These are phyloP conservation scores for Tricholoma flavovirens DNA, from an alignment of 768 basidiomycete species.

Conservation along the genomic window DNA sequence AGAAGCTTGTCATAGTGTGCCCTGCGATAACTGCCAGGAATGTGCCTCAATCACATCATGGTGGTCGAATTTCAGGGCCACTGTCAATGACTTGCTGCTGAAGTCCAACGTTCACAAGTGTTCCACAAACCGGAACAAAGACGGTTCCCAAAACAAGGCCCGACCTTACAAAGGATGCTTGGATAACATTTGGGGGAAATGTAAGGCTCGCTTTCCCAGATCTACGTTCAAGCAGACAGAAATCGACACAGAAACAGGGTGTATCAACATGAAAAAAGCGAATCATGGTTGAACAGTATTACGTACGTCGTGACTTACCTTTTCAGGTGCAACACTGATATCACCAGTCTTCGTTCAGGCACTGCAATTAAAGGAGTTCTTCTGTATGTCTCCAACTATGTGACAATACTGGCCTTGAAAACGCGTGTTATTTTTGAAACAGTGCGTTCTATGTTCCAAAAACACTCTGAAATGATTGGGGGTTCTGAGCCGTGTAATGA, in stretches of 20 bases:
- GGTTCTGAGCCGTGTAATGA: slow-evolving; percentile 1
- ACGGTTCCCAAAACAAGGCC: slow-evolving; percentile 7
- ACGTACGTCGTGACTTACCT: slow-evolving; percentile 23
- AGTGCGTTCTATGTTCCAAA: slow-evolving; percentile 19
- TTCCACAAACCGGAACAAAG: slow-evolving; percentile 5
- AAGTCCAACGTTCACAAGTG: slow-evolving; percentile 27
- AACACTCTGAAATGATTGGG: slow-evolving; percentile 18
- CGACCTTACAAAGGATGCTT: slow-evolving; percentile 17
- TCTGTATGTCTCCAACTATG: slow-evolving; percentile 37
- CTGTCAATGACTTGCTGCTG: slow-evolving; percentile 24
- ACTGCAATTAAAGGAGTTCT: slow-evolving; percentile 14
- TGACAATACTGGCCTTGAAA: slow-evolving; percentile 34
- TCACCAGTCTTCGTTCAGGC: slow-evolving; percentile 33
- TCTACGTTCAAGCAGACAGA: slow-evolving; percentile 11
- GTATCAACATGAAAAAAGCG: slow-evolving; percentile 24
- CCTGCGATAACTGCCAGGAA: background rate
- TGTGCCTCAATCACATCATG: slow-evolving; percentile 2
- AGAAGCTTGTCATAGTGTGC: background rate
- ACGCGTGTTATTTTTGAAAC: slow-evolving; percentile 32
- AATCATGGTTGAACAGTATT: slow-evolving; percentile 32
- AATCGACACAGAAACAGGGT: slow-evolving; percentile 23
- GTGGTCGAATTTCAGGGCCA: slow-evolving; percentile 12
- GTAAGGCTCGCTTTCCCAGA: slow-evolving; percentile 31
- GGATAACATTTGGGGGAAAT: slow-evolving; percentile 21
- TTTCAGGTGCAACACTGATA: slow-evolving; percentile 33